These are phyloP conservation scores for Persicaria tinctoria DNA, from an alignment of 148 eudicot genomes.

Conservation along the genomic window DNA sequence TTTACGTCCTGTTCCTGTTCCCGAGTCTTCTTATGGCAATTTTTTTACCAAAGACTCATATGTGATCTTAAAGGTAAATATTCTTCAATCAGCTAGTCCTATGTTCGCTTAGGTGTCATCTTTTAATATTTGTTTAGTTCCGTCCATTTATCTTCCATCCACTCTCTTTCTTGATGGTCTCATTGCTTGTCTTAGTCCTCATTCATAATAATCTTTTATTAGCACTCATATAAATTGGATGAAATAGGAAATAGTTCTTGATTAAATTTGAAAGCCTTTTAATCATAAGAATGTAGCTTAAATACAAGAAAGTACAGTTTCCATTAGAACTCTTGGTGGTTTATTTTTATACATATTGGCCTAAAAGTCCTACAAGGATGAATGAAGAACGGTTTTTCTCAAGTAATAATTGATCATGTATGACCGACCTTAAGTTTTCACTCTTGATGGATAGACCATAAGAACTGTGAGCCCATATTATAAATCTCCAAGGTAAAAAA, in stretches of 20 bases:
- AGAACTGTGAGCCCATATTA: not conserved
- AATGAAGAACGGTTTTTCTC: not conserved
- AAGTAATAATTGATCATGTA: not conserved
- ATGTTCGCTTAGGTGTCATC: not conserved
- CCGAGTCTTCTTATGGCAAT: slow-evolving; percentile 66
- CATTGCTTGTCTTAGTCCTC: slow-evolving; percentile 2
- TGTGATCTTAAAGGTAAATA: slow-evolving; percentile 62
- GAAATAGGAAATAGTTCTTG: not conserved
- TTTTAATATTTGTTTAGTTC: not conserved
- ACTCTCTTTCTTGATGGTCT: not conserved
- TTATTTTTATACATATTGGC: not conserved
- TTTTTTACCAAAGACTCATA: slow-evolving; percentile 83
- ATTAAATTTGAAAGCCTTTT: not conserved
- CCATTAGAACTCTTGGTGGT: not conserved
- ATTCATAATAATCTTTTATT: not conserved
- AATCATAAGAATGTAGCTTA: not conserved
- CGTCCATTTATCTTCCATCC: not conserved
- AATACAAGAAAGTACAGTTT: not conserved
- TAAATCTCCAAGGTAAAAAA: not conserved
- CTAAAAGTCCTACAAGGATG: not conserved
- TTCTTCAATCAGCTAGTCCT: slow-evolving; percentile 3
- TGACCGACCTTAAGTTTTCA: not conserved
- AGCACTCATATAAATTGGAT: not conserved
- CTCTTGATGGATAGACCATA: not conserved
- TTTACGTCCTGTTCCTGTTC: slow-evolving; percentile 58